phyloP scores from a whole-genome alignment of 2,329 filamentous ascomycete species.

The Periconia sp. region DNA sequence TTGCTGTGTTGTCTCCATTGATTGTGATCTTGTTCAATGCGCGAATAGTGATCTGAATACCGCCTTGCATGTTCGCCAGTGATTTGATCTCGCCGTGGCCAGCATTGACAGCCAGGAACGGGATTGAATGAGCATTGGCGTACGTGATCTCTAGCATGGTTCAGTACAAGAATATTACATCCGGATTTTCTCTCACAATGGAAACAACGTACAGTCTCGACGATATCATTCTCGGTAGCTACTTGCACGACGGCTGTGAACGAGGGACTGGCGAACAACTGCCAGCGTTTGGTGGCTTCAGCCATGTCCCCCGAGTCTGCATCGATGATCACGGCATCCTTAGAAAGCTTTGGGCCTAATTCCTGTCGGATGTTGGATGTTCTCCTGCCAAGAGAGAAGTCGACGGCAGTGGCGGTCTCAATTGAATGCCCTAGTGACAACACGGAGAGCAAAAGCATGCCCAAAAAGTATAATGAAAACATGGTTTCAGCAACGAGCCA shows the following conservation, averaged over 20 bases:
- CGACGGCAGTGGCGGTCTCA: too few species aligned
- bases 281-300: too few species aligned
- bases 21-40: conserved; percentile 26
- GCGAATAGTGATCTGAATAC: conserved; percentile 34
- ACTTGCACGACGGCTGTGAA: conserved; percentile 24
- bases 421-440: too few species aligned
- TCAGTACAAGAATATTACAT: neutral
- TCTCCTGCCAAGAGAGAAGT: too few species aligned
- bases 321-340: too few species aligned
- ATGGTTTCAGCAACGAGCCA: too few species aligned
- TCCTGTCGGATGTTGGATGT: too few species aligned
- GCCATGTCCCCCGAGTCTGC: too few species aligned
- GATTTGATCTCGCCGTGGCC: conserved; percentile 36
- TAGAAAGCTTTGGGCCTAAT: too few species aligned
- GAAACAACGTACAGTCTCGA: conserved; percentile 13
- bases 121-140: conserved; percentile 24
- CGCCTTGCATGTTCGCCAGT: conserved; percentile 25
- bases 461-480: too few species aligned
- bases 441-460: too few species aligned
- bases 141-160: conserved; percentile 16
- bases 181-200: neutral
- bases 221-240: conserved; percentile 20
- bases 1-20: conserved; percentile 15
- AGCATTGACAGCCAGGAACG: conserved; percentile 41
- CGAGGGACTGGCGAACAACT: neutral